A percentile compares a stretch with the other conserved stretches of the same genome.
Evolutionary conservation across 2,329 filamentous ascomycete species (phyloP).

Genomic region (Paraconiothyrium brasiliense): DNA sequence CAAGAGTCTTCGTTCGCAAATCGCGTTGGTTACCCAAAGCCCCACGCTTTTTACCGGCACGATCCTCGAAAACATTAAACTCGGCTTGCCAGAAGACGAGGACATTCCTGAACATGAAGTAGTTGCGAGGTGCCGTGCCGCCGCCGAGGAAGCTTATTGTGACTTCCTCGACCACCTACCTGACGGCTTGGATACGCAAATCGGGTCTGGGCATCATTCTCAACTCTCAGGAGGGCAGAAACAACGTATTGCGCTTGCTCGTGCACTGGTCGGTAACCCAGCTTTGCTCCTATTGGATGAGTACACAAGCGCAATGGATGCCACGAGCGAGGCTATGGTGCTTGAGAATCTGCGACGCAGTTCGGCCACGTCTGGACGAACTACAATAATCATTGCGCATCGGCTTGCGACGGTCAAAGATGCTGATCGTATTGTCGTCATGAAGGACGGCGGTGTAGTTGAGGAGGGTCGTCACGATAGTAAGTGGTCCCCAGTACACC

Average conservation of each 20-base stretch:
- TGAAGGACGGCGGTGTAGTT: constrained; percentile 43
- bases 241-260: constrained; percentile 50
- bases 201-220: constrained; percentile 45
- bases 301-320: constrained; percentile 48
- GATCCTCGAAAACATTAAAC: constrained; percentile 49
- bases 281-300: constrained; percentile 48
- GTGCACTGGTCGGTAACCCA: constrained; percentile 46
- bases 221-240: constrained; percentile 51
- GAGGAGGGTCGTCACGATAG: constrained; percentile 45
- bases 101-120: constrained; percentile 49
- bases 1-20: constrained; percentile 41
- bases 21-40: constrained; percentile 47
- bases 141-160: constrained; percentile 66
- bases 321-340: constrained; percentile 44
- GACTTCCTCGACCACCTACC: constrained; percentile 49
- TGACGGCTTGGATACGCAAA: constrained; percentile 44
- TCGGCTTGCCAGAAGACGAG: constrained; percentile 37
- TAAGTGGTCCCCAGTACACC: background rate
- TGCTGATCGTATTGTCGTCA: constrained; percentile 49
- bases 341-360: constrained; percentile 42
- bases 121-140: constrained; percentile 55
- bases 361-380: constrained; percentile 38
- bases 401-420: constrained; percentile 49
- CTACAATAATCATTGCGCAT: constrained; percentile 50
- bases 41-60: constrained; percentile 46